Evolutionary conservation across 495 filamentous ascomycete species (phyloP).

Genomic region (Lasiosphaeria hispida): DNA sequence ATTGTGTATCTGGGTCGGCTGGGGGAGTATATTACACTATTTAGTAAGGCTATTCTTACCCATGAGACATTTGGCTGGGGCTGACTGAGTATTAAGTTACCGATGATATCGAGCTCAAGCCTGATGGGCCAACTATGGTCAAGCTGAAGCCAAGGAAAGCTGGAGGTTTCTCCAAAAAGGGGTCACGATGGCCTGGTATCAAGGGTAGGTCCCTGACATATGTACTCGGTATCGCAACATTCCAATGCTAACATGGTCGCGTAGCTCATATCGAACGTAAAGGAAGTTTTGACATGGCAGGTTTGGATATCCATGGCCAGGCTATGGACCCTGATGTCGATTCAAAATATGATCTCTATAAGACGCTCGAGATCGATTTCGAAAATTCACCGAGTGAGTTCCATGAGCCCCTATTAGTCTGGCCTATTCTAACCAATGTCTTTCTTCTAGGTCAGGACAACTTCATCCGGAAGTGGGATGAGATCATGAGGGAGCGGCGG

Average conservation of each 20-base stretch:
- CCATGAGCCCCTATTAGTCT: background rate
- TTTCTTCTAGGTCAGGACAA: conserved; percentile 27
- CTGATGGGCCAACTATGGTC: conserved; percentile 28
- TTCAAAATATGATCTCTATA: conserved; percentile 31
- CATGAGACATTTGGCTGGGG: background rate
- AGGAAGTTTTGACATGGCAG: conserved; percentile 26
- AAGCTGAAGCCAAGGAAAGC: conserved; percentile 29
- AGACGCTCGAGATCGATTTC: conserved; percentile 40
- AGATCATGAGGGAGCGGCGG: conserved; percentile 32
- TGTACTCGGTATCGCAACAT: background rate
- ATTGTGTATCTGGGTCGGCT: conserved; percentile 31
- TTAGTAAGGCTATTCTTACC: conserved; percentile 20
- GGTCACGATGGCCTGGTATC: conserved; percentile 29
- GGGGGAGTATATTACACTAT: conserved; percentile 31
- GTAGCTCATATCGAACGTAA: conserved; percentile 26
- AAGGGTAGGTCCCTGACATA: conserved; percentile 20
- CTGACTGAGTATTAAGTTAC: conserved; percentile 20
- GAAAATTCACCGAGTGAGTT: conserved; percentile 35
- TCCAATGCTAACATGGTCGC: background rate
- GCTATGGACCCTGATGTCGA: conserved; percentile 26
- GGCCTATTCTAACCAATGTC: background rate
- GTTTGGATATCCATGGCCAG: conserved; percentile 30
- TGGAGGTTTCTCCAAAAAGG: conserved; percentile 22
- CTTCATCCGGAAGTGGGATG: conserved; percentile 35
- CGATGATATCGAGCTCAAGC: conserved; percentile 34